Evolutionary conservation across 352 stramenopile genomes (phyloP), one percentile per base, ranked within the genome.

Genomic region (Pythium rishiriense): DNA sequence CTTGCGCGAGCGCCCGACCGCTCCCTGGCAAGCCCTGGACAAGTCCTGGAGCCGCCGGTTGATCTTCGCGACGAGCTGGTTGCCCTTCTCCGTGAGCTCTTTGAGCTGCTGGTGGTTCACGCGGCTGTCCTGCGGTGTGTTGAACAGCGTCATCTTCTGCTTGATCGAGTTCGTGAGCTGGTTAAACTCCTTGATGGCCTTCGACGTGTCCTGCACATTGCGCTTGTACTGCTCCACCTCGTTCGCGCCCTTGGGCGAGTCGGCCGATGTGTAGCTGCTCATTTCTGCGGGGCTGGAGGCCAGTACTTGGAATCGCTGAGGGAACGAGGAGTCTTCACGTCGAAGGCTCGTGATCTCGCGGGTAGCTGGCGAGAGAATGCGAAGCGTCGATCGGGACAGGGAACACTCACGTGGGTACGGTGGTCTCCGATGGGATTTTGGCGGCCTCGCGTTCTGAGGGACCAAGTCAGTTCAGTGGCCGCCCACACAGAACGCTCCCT

Each of bases 61-160:
- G 49, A 77, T 71, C 48, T 63, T 72, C 4, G 69, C 51, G 19
- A 78, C 70, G 14, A 73, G 37, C 41, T 75, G 69, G 52, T 77
- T 69, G 47, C 73, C 73, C 43, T 78, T 70, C 45, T 80, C 72
- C 5, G 66, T 69, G 24, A 80, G 66, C 50, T 76, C 73, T 14
- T 76, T 80, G 29, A 80, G 52, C 50, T 75, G 59, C 52, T 80
- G 67, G 61, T 80, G 73, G 66, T 80, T 80, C 41, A 69, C 66
- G 21, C 73, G 62, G 25, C 64, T 74, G 46, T 80, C 73, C 28
- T 73, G 62, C 10, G 66, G 35, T 22, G 73, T 77, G 37, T 52
- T 54, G 35, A 78, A 80, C 24, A 78, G 61, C 57, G 69, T 49
- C 66, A 76, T 72, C 59, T 80, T 80, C 35, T 76, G 62, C 54